phyloP scores from a whole-genome alignment of 805 yeast species.

The Helenozyma rhizophorensis region DNA sequence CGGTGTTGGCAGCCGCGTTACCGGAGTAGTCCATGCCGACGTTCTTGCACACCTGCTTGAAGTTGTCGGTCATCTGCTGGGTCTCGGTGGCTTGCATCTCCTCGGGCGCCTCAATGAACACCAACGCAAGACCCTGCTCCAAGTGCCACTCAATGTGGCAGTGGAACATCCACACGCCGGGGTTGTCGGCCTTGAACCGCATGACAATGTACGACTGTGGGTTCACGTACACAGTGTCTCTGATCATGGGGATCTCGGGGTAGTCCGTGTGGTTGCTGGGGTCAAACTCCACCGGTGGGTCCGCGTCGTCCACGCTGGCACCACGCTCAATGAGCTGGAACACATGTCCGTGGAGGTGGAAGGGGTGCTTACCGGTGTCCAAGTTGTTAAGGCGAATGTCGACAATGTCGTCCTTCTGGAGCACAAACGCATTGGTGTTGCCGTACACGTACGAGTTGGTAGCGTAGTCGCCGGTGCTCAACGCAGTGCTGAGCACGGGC shows the following conservation, averaged over 20 bases:
- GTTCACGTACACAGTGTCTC: conserved; percentile 77
- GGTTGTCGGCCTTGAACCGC: conserved; percentile 88
- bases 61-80: conserved; percentile 61
- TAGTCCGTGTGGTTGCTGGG: conserved; percentile 37
- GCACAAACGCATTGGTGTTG: conserved; percentile 71
- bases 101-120: conserved; percentile 78
- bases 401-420: conserved; percentile 62
- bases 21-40: conserved; percentile 55
- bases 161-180: conserved; percentile 99
- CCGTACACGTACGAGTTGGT: conserved; percentile 63
- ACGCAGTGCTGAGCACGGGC: conserved; percentile 77
- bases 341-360: conserved; percentile 93
- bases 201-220: conserved; percentile 83
- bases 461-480: conserved; percentile 63
- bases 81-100: conserved; percentile 47
- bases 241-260: conserved; percentile 75
- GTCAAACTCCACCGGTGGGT: conserved; percentile 54
- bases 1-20: conserved; percentile 85
- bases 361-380: conserved; percentile 94
- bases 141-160: conserved; percentile 99
- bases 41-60: conserved; percentile 54
- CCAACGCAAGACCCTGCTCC: conserved; percentile 85
- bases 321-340: conserved; percentile 83
- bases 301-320: conserved; percentile 50
- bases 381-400: conserved; percentile 80